Conservation (phyloP, 805 yeast genomes). For the Hanseniaspora taiwanica region DNA sequence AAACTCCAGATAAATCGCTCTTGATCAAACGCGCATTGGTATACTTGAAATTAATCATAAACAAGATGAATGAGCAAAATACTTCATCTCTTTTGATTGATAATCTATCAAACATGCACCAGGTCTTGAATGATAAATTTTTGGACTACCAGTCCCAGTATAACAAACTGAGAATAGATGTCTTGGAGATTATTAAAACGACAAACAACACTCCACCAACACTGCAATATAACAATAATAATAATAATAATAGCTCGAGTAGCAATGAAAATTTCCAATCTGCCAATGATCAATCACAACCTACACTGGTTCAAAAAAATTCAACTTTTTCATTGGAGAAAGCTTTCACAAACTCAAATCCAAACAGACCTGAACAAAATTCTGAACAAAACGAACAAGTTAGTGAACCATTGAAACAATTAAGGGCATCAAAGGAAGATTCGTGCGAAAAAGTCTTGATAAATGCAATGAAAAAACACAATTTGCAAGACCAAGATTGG, state of each 20-base stretch:
- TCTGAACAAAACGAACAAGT: neutral
- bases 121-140: slow-evolving; percentile 12
- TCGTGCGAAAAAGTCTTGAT: slow-evolving; percentile 81
- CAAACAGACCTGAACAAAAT: slow-evolving; percentile 5
- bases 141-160: slow-evolving; percentile 22
- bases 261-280: neutral
- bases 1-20: neutral
- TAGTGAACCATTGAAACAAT: slow-evolving; percentile 65
- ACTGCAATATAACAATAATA: neutral
- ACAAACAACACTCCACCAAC: slow-evolving; percentile 4
- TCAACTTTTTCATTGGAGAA: neutral
- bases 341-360: slow-evolving; percentile 5
- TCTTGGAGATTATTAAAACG: slow-evolving; percentile 18
- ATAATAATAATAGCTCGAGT: neutral
- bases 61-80: slow-evolving; percentile 28
- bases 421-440: slow-evolving; percentile 79
- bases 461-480: slow-evolving; percentile 79
- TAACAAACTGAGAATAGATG: slow-evolving; percentile 17
- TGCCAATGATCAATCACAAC: neutral
- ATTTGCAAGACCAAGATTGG: slow-evolving; percentile 69
- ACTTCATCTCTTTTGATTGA: slow-evolving; percentile 16
- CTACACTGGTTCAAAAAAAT: neutral
- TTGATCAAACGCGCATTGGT: slow-evolving; percentile 32
- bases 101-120: slow-evolving; percentile 14
- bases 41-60: slow-evolving; percentile 43